These are phyloP conservation scores for Kwoniella pini DNA, from an alignment of 768 basidiomycete genomes.

Conservation along the genomic window DNA sequence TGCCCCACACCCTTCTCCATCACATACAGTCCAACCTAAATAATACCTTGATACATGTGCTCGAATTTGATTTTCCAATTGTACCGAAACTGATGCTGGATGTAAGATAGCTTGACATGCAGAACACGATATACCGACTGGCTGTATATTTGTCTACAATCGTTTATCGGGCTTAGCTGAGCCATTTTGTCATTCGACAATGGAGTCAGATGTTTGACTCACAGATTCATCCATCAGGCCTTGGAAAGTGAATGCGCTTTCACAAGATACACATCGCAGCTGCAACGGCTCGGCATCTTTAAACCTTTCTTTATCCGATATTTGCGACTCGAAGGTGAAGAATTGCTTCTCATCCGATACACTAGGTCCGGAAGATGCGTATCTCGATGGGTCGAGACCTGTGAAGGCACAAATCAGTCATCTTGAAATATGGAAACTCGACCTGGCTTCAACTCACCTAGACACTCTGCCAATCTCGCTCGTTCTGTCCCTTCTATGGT, in stretches of 20 bases:
- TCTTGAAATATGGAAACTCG: not conserved
- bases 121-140: conserved; percentile 70
- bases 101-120: conserved; percentile 64
- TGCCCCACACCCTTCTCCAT: conserved; percentile 78
- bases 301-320: conserved; percentile 85
- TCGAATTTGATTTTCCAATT: conserved; percentile 85
- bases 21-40: conserved; percentile 82
- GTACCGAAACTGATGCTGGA: conserved; percentile 69
- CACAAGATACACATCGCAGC: conserved; percentile 76
- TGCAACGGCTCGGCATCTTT: conserved; percentile 70
- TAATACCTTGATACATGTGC: conserved; percentile 77
- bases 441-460: conserved; percentile 65
- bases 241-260: conserved; percentile 56
- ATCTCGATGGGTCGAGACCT: conserved; percentile 55
- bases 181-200: not conserved
- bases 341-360: conserved; percentile 66
- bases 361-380: conserved; percentile 32
- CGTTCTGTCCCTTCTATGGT: conserved; percentile 95
- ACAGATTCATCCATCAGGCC: conserved; percentile 54
- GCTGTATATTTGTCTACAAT: conserved; percentile 65
- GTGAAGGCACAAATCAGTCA: not conserved
- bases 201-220: conserved; percentile 8
- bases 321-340: conserved; percentile 79
- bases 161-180: conserved; percentile 7
- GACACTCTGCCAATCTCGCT: conserved; percentile 86